Base-by-base conservation (phyloP, 805 yeast species). In the Metschnikowia cerradonensis region DNA sequence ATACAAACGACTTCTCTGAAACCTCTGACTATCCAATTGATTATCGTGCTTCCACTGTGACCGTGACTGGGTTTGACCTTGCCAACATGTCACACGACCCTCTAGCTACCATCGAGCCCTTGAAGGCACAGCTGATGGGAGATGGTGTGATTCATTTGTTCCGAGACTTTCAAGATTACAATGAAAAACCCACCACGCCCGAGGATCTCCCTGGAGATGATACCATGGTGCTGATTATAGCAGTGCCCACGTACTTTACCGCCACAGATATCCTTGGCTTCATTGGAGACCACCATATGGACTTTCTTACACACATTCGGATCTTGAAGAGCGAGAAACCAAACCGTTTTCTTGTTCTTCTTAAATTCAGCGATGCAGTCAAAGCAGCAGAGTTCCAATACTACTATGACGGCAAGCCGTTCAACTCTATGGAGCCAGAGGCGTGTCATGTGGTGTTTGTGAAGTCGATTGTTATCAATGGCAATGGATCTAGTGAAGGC, bases 381-480 rank as follows among this genome's bases (percentile, higher is more conserved):
- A 61, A 69, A 35, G 90, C 96, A 0, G 75, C 79, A n/a, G 71
- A 68, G 38, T 91, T 91, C 66, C 83, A 83, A 56, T 76, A 77
- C 40, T 72, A 72, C 30, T 88, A 75, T 60, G 84, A 90, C 63
- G 95, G 96, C 4, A 80, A 78, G 53, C 76, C 78, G 8, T 90
- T 91, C 71, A 90, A 85, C 58, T 82, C 92, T 6, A 84, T 90
- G 86, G 97, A 91, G 60, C 88, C 96, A 0, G 96, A 91, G 60
- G 74, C 80, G 13, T 90, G 97, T 60, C 90, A 85, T 63, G 88
- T 83, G 3, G 79, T 90, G 1, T 81, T 77, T 54, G 80, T 90
- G n/a, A 82, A 81, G 52, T 77, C 82, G 30, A 78, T 88, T 14
- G 65, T 75, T 3, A 73, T 85, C 49, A 67, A 56, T 5, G 46